Evolutionary conservation across 2,329 filamentous ascomycete species (phyloP).

Genomic region (Triangularia verruculosa): DNA sequence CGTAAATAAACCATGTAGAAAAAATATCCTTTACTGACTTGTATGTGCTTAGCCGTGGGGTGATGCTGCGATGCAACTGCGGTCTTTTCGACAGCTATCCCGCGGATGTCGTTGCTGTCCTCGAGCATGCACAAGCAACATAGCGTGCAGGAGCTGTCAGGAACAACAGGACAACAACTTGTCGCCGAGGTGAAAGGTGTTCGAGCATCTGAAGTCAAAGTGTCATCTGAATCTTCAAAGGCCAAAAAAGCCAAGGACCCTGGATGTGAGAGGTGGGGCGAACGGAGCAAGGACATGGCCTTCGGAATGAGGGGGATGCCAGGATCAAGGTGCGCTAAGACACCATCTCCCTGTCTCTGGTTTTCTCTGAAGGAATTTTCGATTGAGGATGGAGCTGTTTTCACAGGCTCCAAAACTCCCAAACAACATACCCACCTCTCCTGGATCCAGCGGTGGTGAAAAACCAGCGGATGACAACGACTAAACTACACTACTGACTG

Average conservation of each 20-base stretch:
- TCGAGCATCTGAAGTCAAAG: not conserved
- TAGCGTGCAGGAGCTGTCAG: not conserved
- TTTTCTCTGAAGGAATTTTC: not conserved
- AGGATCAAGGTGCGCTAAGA: not conserved
- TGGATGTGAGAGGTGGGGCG: not conserved
- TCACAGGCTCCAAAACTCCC: not conserved
- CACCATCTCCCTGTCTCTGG: not conserved
- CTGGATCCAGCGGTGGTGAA: not conserved
- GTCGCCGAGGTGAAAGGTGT: not conserved
- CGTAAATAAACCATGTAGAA: not conserved
- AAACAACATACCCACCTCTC: not conserved
- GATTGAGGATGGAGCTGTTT: not conserved
- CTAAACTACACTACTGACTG: not conserved
- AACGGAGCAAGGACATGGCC: not conserved
- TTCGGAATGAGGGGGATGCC: not conserved
- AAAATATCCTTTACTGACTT: not conserved
- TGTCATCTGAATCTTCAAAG: not conserved
- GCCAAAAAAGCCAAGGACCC: not conserved
- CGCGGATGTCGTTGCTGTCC: not conserved
- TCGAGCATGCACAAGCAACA: not conserved
- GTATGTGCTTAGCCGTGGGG: not conserved
- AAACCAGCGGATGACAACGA: not conserved
- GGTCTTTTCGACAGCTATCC: not conserved
- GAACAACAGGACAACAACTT: not conserved
- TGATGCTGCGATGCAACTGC: not conserved